phyloP scores from a whole-genome alignment of 1,284 basidiomycete species.

The Athelia psychrophila region DNA sequence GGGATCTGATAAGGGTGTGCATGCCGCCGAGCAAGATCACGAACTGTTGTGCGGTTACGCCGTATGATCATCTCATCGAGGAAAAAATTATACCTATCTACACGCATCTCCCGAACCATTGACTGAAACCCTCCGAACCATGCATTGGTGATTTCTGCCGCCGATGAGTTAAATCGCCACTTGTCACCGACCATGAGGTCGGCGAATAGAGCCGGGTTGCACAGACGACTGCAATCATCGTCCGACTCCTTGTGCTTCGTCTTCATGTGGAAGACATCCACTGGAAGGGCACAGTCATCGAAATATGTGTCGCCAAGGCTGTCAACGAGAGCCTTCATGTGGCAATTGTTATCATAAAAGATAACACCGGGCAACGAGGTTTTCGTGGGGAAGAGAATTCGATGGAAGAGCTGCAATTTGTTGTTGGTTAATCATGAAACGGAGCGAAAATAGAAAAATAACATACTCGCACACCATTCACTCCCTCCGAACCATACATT shows the following conservation, averaged over 20 bases:
- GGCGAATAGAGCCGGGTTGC: constrained; percentile 25
- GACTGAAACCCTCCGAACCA: constrained; percentile 35
- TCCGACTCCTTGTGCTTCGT: constrained; percentile 29
- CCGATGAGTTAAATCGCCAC: constrained; percentile 33
- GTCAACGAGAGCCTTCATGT: constrained; percentile 10
- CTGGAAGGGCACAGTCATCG: constrained; percentile 18
- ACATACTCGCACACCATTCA: too few relatives aligned
- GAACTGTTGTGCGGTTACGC: constrained; percentile 14
- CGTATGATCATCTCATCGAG: constrained; percentile 35
- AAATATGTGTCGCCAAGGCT: constrained; percentile 13
- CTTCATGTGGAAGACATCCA: constrained; percentile 31
- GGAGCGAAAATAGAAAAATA: too few relatives aligned
- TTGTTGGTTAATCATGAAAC: too few relatives aligned
- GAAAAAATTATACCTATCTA: constrained; percentile 24
- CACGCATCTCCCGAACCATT: constrained; percentile 31
- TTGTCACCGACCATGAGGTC: constrained; percentile 21
- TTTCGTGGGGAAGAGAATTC: too few relatives aligned
- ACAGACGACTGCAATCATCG: constrained; percentile 22
- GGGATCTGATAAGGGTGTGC: too few relatives aligned
- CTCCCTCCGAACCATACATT: constrained; percentile 25
- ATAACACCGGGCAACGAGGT: constrained; percentile 18
- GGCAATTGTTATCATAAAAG: constrained; percentile 29
- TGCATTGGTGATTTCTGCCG: constrained; percentile 34
- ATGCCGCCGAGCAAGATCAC: too few relatives aligned
- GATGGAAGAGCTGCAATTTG: too few relatives aligned